A percentile compares a stretch with the other conserved stretches of the same genome.
Conservation (phyloP, 2,329 filamentous ascomycete species). For the Cucurbitaria berberidis region DNA sequence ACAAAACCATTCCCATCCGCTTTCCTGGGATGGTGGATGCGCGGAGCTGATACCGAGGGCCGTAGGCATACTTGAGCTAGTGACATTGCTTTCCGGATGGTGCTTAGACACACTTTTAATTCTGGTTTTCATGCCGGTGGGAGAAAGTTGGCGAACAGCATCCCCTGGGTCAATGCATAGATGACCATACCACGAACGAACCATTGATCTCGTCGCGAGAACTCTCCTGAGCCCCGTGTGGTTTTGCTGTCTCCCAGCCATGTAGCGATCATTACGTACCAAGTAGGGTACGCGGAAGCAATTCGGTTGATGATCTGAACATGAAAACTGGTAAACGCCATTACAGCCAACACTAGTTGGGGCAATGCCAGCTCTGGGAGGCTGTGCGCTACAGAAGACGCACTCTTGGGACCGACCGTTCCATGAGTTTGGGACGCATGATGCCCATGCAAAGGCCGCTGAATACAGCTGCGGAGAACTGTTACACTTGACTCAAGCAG, state of each 20-base stretch:
- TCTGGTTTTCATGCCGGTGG: slow-evolving; percentile 73
- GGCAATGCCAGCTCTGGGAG: slow-evolving; percentile 65
- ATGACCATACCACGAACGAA: slow-evolving; percentile 66
- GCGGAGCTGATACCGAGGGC: neutral
- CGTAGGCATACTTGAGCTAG: neutral
- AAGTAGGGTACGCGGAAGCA: slow-evolving; percentile 84
- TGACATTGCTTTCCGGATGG: neutral
- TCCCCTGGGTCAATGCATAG: slow-evolving; percentile 83
- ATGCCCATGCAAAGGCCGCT: slow-evolving; percentile 40
- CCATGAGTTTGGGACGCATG: slow-evolving; percentile 20
- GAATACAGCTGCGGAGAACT: slow-evolving; percentile 52
- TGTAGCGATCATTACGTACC: slow-evolving; percentile 80
- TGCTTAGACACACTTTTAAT: neutral
- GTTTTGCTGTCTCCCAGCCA: slow-evolving; percentile 21
- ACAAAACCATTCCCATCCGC: neutral
- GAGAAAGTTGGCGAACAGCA: slow-evolving; percentile 86
- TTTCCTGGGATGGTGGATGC: neutral
- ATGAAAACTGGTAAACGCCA: slow-evolving; percentile 83
- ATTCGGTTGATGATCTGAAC: slow-evolving; percentile 93
- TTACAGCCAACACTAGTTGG: slow-evolving; percentile 72
- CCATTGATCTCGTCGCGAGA: slow-evolving; percentile 15
- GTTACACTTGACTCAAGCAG: slow-evolving; percentile 63
- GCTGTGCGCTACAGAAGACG: slow-evolving; percentile 9
- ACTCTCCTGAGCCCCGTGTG: neutral
- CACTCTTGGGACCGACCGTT: slow-evolving; percentile 9